Base-by-base conservation (phyloP, 177 flowering plant genomes). In the Vitis hybrid region DNA sequence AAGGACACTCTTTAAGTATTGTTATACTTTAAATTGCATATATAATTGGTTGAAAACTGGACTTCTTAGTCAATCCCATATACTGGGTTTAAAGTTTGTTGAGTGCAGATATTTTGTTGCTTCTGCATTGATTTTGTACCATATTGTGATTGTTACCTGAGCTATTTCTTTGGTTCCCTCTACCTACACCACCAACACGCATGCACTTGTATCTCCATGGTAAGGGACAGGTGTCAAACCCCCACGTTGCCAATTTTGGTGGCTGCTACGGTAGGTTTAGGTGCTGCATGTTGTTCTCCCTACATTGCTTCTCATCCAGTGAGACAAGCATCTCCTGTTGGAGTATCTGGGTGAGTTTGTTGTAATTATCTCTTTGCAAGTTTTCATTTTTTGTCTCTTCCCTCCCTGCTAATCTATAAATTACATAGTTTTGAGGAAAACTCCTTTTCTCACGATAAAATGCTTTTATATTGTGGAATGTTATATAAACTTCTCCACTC, bases 301-400 rank as follows among this genome's bases (percentile, higher is more conserved):
- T 48, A 10, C 20, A 17, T 51, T 58, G 52, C 13, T 46, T 5
- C n/a, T 27, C 30, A 27, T 27, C 57, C 57, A 15, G 15, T 17
- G 17, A 17, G 57, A 54, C n/a, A 14, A 17, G 17, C 57, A 54
- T 20, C 35, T 46, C 15, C 59, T 14, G 1, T 30, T 65, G 20
- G 56, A 53, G 18, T 65, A 30, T 11, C 68, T 13, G 54, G 58
- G 59, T 53, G 35, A 27, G 59, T 50, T 64, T 64, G 35, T 1
- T 51, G 27, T 50, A 9, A 8, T 0, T 9, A 11, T 14, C 17
- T 54, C 18, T 54, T 54, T 54, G n/a, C 17, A n/a, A 27, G 30
- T 27, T 5, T 0, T 54, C 17, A 14, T 12, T 54, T 14, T 54
- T 27, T 27, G 30, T 27, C 4, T 27, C 30, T 27, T 27, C 30